Evolutionary conservation across 805 yeast species (phyloP).

Genomic region (Kuraishia ogatae): DNA sequence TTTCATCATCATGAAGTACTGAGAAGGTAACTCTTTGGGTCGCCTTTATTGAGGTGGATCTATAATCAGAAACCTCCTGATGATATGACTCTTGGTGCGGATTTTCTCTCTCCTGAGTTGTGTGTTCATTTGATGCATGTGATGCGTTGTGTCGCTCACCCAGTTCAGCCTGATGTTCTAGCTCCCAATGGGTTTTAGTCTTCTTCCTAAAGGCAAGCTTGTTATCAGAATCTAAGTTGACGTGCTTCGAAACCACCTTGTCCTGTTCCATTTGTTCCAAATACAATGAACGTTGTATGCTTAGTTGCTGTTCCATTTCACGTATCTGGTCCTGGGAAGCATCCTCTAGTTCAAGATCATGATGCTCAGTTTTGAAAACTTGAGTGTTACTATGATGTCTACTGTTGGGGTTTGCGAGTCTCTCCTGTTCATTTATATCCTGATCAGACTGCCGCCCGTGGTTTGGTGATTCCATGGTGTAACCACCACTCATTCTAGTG

Average conservation of each 20-base stretch:
- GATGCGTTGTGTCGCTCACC: background rate
- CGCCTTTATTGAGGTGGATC: background rate
- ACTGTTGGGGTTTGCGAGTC: background rate
- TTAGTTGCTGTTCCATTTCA: background rate
- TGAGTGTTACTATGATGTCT: background rate
- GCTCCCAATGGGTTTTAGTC: background rate
- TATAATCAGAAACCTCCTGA: background rate
- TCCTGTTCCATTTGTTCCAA: background rate
- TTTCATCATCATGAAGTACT: background rate
- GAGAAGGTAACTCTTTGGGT: background rate
- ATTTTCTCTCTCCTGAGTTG: background rate
- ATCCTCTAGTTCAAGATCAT: background rate
- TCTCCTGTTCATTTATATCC: no score
- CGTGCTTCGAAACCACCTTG: constrained; percentile 3
- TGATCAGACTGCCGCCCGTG: no score
- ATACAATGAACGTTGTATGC: background rate
- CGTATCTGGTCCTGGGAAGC: background rate
- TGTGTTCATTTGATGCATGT: no score
- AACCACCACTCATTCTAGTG: constrained; percentile 2
- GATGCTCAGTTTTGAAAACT: background rate
- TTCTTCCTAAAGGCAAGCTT: background rate
- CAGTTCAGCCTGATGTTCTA: background rate
- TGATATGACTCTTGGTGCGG: background rate
- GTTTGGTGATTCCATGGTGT: background rate
- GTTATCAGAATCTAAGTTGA: background rate